Conservation (phyloP, 345 rosid species). For the Barbarea vulgaris region DNA sequence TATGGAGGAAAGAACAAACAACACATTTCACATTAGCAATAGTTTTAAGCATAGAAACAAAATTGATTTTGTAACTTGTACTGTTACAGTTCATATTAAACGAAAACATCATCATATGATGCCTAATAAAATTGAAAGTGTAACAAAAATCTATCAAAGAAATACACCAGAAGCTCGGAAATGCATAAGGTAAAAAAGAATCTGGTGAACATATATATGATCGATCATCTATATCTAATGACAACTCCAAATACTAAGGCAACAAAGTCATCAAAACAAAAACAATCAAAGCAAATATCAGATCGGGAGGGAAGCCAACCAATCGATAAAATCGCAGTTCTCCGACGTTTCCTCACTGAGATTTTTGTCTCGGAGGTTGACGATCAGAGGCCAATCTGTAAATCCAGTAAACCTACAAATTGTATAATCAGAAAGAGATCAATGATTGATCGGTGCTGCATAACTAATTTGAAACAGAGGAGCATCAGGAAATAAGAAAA, state of each 20-base stretch:
- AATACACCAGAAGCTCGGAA: background rate
- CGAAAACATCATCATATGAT: too few relatives aligned
- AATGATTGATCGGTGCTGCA: background rate
- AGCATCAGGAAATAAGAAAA: background rate
- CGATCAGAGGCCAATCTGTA: slow-evolving; percentile 74
- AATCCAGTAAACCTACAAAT: slow-evolving; percentile 71
- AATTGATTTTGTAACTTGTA: background rate
- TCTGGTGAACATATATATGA: background rate
- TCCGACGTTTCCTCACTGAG: slow-evolving; percentile 47
- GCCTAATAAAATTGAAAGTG: background rate
- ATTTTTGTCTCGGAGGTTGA: slow-evolving; percentile 71
- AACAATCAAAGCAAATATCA: slow-evolving; percentile 10
- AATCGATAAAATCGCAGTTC: background rate
- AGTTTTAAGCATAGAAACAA: background rate
- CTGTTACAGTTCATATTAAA: too few relatives aligned
- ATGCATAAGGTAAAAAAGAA: background rate
- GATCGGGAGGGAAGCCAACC: background rate
- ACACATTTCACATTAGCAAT: background rate
- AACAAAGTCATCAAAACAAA: background rate
- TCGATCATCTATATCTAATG: slow-evolving; percentile 4
- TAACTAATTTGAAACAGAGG: background rate
- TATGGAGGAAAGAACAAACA: background rate
- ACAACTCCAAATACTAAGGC: background rate
- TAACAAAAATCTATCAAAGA: background rate
- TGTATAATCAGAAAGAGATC: slow-evolving; percentile 11